These are phyloP conservation scores for Colletotrichum liaoningense DNA, from an alignment of 2,329 filamentous ascomycete species.

Conservation along the genomic window DNA sequence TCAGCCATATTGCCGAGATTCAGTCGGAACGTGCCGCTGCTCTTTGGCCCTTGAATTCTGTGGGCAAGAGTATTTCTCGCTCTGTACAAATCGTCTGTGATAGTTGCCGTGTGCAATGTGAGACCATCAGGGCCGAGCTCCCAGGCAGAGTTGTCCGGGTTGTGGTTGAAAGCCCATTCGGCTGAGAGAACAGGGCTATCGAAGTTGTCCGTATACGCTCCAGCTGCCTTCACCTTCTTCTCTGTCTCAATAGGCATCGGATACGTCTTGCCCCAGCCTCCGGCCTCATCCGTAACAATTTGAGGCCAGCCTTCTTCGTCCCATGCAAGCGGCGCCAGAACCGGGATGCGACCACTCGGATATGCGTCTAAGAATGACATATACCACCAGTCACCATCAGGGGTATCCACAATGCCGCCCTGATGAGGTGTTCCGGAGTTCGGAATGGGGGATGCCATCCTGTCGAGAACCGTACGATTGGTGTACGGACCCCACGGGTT, in stretches of 20 bases:
- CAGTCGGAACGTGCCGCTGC: conserved; percentile 60
- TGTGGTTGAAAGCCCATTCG: conserved; percentile 72
- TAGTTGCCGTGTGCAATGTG: conserved; percentile 57
- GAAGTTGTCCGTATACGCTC: conserved; percentile 29
- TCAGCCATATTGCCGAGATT: conserved; percentile 58
- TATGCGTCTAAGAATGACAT: conserved; percentile 66
- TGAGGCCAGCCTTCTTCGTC: conserved; percentile 59
- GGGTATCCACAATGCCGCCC: conserved; percentile 65
- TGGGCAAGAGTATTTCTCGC: conserved; percentile 60
- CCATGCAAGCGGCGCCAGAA: conserved; percentile 63
- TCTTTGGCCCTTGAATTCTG: conserved; percentile 57
- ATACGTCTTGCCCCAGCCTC: conserved; percentile 57
- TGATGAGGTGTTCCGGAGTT: conserved; percentile 62
- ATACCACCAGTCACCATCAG: conserved; percentile 66
- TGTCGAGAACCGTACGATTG: conserved; percentile 51
- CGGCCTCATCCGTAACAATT: conserved; percentile 50
- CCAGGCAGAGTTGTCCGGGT: conserved; percentile 63
- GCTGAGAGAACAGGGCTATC: conserved; percentile 50
- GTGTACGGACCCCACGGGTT: conserved; percentile 63
- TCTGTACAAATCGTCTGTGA: conserved; percentile 60
- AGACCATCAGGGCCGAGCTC: conserved; percentile 51
- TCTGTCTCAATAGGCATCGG: conserved; percentile 41
- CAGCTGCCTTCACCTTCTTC: conserved; percentile 26
- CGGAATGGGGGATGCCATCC: conserved; percentile 42
- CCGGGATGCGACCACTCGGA: conserved; percentile 66